A percentile compares a stretch with the other conserved stretches of the same genome.
Evolutionary conservation across 306 rosid species (phyloP).

Genomic region (Rosa lucieae): DNA sequence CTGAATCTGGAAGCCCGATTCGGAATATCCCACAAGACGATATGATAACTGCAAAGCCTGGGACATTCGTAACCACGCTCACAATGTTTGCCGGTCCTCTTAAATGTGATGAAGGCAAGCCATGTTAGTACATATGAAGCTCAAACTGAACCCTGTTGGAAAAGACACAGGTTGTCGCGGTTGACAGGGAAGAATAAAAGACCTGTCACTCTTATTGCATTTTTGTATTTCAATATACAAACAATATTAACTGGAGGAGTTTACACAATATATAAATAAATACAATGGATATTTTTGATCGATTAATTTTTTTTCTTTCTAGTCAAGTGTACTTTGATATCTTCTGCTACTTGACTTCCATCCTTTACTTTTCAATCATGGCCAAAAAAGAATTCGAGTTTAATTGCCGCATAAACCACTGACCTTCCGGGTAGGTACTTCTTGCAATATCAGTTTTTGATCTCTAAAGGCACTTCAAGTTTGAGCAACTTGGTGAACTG

Average conservation of each 20-base stretch:
- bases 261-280: neutral
- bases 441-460: slow-evolving; percentile 45
- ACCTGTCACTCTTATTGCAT: neutral
- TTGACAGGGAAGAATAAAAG: neutral
- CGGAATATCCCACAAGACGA: neutral
- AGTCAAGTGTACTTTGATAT: slow-evolving; percentile 7
- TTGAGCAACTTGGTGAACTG: slow-evolving; percentile 83
- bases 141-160: slow-evolving; percentile 16
- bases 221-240: slow-evolving; percentile 2
- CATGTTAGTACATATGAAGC: slow-evolving; percentile 30
- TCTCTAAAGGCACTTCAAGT: slow-evolving; percentile 55
- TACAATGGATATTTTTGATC: neutral
- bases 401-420: slow-evolving; percentile 4
- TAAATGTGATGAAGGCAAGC: slow-evolving; percentile 30
- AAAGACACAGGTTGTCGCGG: slow-evolving; percentile 3
- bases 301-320: slow-evolving; percentile 10
- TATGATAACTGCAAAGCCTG: slow-evolving; percentile 34
- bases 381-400: neutral
- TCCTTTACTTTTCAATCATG: neutral
- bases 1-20: slow-evolving; percentile 36
- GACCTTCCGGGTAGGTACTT: slow-evolving; percentile 33
- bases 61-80: slow-evolving; percentile 33
- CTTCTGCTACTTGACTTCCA: slow-evolving; percentile 13
- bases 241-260: neutral
- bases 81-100: slow-evolving; percentile 53